Conservation (phyloP, 805 yeast genomes). For the Sugiyamaella marilandica region DNA sequence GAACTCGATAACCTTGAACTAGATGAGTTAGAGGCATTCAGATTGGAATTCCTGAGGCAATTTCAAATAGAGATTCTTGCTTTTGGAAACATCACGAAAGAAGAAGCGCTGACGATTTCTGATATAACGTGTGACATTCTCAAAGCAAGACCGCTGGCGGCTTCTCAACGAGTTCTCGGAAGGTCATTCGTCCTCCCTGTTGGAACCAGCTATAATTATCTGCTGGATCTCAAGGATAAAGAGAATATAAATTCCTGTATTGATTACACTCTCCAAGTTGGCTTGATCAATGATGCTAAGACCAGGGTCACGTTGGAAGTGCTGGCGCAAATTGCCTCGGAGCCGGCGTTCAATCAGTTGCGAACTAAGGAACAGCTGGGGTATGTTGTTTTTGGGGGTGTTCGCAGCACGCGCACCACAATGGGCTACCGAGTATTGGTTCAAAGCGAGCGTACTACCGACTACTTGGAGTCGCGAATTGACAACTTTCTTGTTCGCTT, state of each 20-base stretch:
- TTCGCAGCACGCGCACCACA: constrained; percentile 62
- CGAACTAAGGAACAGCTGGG: constrained; percentile 95
- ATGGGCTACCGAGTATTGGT: constrained; percentile 69
- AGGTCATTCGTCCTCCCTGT: constrained; percentile 37
- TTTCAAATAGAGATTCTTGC: constrained; percentile 66
- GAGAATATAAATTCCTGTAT: constrained; percentile 79
- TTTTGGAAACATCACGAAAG: constrained; percentile 63
- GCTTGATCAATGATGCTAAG: constrained; percentile 42
- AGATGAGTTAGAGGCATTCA: constrained; percentile 48
- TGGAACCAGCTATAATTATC: constrained; percentile 23
- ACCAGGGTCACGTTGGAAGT: constrained; percentile 54
- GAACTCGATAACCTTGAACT: constrained; percentile 44
- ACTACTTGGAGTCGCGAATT: constrained; percentile 72
- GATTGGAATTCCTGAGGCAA: constrained; percentile 51
- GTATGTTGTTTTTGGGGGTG: constrained; percentile 83
- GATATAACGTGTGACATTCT: constrained; percentile 40
- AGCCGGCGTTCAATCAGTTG: constrained; percentile 84
- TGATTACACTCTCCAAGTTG: constrained; percentile 70
- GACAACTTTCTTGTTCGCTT: constrained; percentile 54
- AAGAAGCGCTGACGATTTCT: constrained; percentile 50
- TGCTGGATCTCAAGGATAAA: constrained; percentile 47
- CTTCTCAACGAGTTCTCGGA: constrained; percentile 42
- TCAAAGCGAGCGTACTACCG: constrained; percentile 77
- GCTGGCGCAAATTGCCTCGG: constrained; percentile 66
- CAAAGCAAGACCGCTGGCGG: constrained; percentile 37